Percentiles rank a stretch among this genome's conserved stretches.
These are phyloP conservation scores for Cryptococcus sp. DNA, from an alignment of 1,284 basidiomycete genomes.

Conservation along the genomic window DNA sequence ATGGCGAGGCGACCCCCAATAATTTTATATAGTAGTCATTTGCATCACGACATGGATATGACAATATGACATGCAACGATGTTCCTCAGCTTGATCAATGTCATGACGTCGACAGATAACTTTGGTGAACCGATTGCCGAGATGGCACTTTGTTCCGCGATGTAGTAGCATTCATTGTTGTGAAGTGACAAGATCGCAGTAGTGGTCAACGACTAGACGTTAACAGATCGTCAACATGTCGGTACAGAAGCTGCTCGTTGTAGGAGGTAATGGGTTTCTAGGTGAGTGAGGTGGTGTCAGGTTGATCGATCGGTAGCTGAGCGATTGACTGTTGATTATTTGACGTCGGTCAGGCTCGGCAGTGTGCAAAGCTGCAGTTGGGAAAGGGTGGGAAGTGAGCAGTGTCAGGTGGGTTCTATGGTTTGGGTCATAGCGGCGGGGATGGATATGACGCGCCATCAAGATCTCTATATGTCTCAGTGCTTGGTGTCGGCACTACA, in stretches of 20 bases:
- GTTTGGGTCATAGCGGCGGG: background rate
- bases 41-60: background rate
- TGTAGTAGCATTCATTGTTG: background rate
- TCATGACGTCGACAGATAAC: background rate
- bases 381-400: slow-evolving; percentile 79
- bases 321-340: background rate
- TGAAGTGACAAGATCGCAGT: background rate
- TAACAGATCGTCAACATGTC: slow-evolving; percentile 10
- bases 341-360: slow-evolving; percentile 69
- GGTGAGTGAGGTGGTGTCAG: slow-evolving; percentile 57
- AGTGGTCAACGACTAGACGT: background rate
- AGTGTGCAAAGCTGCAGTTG: slow-evolving; percentile 80
- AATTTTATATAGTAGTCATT: slow-evolving; percentile 3
- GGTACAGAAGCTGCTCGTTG: slow-evolving; percentile 65
- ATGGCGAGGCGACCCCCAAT: background rate
- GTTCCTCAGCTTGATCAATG: background rate
- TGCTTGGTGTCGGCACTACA: too few species aligned
- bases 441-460: background rate
- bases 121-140: background rate
- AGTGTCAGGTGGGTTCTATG: slow-evolving; percentile 70
- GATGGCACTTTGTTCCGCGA: background rate
- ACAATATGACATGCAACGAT: slow-evolving; percentile 4
- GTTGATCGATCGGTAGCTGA: background rate
- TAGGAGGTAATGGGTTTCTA: slow-evolving; percentile 94
- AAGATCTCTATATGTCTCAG: background rate